These are phyloP conservation scores for Cornus kousa DNA, from an alignment of 148 eudicot genomes.

Conservation along the genomic window DNA sequence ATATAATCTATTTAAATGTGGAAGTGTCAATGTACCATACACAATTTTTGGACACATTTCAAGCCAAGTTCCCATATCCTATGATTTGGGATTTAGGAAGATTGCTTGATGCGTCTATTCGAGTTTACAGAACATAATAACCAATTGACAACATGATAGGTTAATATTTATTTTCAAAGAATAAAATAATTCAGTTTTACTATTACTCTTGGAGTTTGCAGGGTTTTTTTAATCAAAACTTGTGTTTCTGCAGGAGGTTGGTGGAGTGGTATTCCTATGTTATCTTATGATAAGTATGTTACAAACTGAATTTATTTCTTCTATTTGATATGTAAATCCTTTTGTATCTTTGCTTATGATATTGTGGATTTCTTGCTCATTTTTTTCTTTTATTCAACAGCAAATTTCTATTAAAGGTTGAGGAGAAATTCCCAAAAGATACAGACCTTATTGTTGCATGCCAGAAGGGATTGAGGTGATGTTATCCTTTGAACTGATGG, in stretches of 20 bases:
- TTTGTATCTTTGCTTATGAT: not conserved
- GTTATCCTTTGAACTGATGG: not conserved
- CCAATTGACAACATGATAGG: no score
- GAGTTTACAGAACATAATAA: no score
- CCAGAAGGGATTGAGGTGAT: slow-evolving; percentile 93
- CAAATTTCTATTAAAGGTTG: slow-evolving; percentile 48
- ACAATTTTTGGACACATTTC: no score
- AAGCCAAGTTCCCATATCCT: no score
- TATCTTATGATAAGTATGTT: slow-evolving; percentile 64
- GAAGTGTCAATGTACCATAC: no score
- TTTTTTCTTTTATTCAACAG: slow-evolving; percentile 34
- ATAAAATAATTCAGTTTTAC: no score
- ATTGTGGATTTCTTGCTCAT: slow-evolving; percentile 1
- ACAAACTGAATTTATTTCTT: no score
- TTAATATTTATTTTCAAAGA: no score
- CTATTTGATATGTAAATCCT: not conserved
- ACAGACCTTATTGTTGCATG: slow-evolving; percentile 93
- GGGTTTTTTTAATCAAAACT: not conserved
- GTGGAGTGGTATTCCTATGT: slow-evolving; percentile 98
- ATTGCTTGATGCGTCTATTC: no score
- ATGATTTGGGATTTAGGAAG: no score
- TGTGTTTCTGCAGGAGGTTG: slow-evolving; percentile 74
- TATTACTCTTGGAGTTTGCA: not conserved
- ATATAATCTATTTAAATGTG: no score
- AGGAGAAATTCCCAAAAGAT: slow-evolving; percentile 71